A percentile compares a stretch with the other conserved stretches of the same genome.
These are phyloP conservation scores for Populus tremula DNA, from an alignment of 345 rosid genomes.

Conservation along the genomic window DNA sequence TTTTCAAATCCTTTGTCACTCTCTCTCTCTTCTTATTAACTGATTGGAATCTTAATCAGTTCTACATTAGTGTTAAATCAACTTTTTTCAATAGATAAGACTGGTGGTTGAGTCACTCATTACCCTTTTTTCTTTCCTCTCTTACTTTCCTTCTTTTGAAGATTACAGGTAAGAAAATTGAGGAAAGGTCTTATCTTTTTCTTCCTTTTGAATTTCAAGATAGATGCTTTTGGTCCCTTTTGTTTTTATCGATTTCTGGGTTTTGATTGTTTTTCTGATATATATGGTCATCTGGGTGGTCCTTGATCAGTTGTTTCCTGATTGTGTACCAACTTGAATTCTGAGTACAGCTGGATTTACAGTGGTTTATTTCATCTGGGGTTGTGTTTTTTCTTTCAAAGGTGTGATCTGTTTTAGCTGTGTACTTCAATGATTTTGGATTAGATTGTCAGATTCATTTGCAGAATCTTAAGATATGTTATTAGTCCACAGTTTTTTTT, in stretches of 20 bases:
- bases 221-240: not conserved
- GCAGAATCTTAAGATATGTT: conserved; percentile 3
- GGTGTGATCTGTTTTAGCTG: not conserved
- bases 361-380: not conserved
- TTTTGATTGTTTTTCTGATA: not conserved
- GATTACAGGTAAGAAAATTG: conserved; percentile 17
- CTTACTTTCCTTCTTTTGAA: conserved; percentile 2
- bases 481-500: not conserved
- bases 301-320: not conserved
- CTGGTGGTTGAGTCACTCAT: conserved; percentile 46
- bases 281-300: not conserved
- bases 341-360: conserved; percentile 6
- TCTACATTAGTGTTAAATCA: conserved; percentile 16
- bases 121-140: conserved; percentile 1
- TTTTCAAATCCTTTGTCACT: not conserved
- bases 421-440: not conserved
- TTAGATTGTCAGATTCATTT: not conserved
- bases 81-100: conserved; percentile 22
- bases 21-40: not conserved
- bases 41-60: conserved; percentile 31
- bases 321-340: not conserved
- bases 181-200: not conserved
- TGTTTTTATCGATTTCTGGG: not conserved
- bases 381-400: not conserved
- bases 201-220: not conserved